Evolutionary conservation across 768 basidiomycete species (phyloP), one percentile per base, ranked within the genome.

Genomic region (Neoboletus subvelutipes): DNA sequence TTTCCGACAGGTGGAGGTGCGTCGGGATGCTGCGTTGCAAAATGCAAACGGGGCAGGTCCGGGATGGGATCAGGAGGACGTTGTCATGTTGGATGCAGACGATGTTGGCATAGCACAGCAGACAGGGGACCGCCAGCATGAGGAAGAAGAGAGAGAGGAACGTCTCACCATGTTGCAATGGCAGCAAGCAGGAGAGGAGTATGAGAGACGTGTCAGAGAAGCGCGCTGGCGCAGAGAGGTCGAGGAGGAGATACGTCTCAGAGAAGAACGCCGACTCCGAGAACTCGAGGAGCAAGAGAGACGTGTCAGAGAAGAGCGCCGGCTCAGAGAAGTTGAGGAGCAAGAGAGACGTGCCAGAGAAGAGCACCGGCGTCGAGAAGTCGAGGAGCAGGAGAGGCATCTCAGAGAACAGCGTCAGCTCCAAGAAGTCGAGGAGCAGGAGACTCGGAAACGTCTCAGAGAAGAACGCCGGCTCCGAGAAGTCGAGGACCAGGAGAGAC

Each of bases 1-100:
- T 13, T 18, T 64, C 12, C 58, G 57, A 4, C 59, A 56, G 24
- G 50, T 33, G n/a, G 62, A 64, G 24, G 12, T 22, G 42, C 67
- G 58, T n/a, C 55, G 67, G 33, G 28, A 1, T 1, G 41, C 37
- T 15, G 50, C 13, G 50, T 28, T 28, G 7, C 53, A 24, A 18
- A 45, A 56, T 11, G 37, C 17, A 7, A 31, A 39, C 26, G 28
- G 29, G 9, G 41, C 18, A 39, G 41, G 26, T 11, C 41, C 20
- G 5, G 34, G 8, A 2, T 39, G 22, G 39, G 8, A 56, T 7
- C 55, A 50, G 17, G 46, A 50, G 17, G 46, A 43, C 3, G 42
- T 15, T 22, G 42, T 9, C 8, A 13, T 31, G 2, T 22, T 22
- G 0, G 48, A n/a, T 29, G 26, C 17, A 20, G 26, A 28, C 5